phyloP scores from a whole-genome alignment of 192 early-diverging fungal genomes.

The Cetraspora pellucida region DNA sequence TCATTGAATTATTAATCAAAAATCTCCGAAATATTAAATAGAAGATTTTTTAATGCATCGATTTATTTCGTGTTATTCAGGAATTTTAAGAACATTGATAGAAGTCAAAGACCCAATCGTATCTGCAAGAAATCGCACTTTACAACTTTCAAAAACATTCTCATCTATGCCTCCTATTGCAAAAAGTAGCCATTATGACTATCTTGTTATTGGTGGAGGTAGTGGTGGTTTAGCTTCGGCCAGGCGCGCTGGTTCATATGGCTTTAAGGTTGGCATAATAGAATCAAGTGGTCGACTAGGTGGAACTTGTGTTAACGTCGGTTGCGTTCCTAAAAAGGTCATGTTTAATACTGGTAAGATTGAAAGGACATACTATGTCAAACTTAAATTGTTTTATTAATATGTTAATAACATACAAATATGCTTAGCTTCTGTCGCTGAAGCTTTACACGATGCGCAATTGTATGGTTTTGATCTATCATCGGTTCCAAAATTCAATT shows the following conservation, averaged over 20 bases:
- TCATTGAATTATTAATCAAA: too few species aligned
- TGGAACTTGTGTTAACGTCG: constrained; percentile 95
- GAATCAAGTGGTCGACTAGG: constrained; percentile 79
- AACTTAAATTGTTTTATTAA: background rate
- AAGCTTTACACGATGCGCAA: constrained; percentile 86
- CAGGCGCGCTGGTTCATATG: constrained; percentile 87
- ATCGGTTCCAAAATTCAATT: constrained; percentile 66
- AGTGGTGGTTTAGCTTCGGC: constrained; percentile 89
- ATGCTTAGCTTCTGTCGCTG: constrained; percentile 71
- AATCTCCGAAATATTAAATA: too few species aligned
- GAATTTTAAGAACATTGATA: background rate
- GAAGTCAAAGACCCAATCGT: background rate
- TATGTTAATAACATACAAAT: background rate
- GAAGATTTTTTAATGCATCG: too few species aligned
- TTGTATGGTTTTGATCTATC: constrained; percentile 84
- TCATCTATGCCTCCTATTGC: constrained; percentile 15
- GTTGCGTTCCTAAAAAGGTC: constrained; percentile 90
- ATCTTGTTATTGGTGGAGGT: constrained; percentile 95
- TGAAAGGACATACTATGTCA: constrained; percentile 10
- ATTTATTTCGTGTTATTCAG: background rate
- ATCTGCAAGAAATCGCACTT: background rate
- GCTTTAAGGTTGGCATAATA: constrained; percentile 87
- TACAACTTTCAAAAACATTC: constrained; percentile 11
- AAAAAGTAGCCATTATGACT: constrained; percentile 63
- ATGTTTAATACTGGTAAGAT: constrained; percentile 89